A percentile compares a stretch with the other conserved stretches of the same genome.
Conservation (phyloP, 2,329 filamentous ascomycete species). For the Alternaria conjuncta region DNA sequence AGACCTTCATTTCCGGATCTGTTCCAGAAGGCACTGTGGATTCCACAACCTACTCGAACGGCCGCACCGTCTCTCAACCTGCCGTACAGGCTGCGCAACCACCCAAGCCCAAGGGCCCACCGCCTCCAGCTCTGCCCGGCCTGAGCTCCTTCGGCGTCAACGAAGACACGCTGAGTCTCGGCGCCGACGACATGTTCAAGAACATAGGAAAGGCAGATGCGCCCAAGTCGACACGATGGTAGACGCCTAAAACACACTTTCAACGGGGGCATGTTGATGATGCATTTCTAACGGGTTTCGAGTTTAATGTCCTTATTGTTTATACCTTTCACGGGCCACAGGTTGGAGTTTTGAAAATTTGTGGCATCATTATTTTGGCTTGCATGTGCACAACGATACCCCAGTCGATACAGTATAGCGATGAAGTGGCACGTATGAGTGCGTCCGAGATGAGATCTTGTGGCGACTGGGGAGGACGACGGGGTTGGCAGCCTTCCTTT, state of each 20-base stretch:
- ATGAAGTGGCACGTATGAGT: constrained; percentile 4
- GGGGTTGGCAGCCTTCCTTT: constrained; percentile 10
- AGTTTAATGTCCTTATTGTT: constrained; percentile 43
- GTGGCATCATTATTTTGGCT: constrained; percentile 38
- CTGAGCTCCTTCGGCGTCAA: constrained; percentile 46
- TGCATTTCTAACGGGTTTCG: constrained; percentile 34
- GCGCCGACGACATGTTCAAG: constrained; percentile 50
- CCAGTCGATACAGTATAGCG: constrained; percentile 39
- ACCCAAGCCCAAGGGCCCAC: constrained; percentile 43
- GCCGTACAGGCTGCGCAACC: constrained; percentile 15
- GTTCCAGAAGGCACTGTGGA: constrained; percentile 44
- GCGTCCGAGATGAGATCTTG: constrained; percentile 9
- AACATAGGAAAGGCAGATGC: constrained; percentile 33
- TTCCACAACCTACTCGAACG: constrained; percentile 26
- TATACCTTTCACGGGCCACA: constrained; percentile 23
- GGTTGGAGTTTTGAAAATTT: constrained; percentile 38
- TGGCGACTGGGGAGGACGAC: constrained; percentile 22
- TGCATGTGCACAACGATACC: constrained; percentile 49
- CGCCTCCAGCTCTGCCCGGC: constrained; percentile 49
- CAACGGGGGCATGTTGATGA: constrained; percentile 26
- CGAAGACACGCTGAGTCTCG: constrained; percentile 42
- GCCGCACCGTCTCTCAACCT: constrained; percentile 24
- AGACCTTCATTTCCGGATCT: constrained; percentile 40
- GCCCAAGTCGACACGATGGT: constrained; percentile 30
- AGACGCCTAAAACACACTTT: neutral